A percentile compares a stretch with the other conserved stretches of the same genome.
These are phyloP conservation scores for Cryptomeria japonica DNA, from an alignment of 75 land plant species.

Conservation along the genomic window DNA sequence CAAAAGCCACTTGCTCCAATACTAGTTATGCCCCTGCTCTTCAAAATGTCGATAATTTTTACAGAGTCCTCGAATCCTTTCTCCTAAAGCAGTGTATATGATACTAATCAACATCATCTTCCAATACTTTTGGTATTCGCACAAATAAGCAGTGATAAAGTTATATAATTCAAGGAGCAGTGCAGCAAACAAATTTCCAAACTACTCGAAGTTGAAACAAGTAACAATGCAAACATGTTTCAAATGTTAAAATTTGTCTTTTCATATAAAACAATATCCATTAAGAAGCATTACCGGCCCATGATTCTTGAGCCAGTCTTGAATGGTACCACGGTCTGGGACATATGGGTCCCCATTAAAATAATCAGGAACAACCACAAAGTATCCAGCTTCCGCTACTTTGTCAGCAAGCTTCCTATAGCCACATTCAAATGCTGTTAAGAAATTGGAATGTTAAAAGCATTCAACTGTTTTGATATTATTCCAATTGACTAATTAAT, in stretches of 20 bases:
- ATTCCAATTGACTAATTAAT: background rate
- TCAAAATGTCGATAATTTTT: slow-evolving; percentile 51
- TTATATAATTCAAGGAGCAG: background rate
- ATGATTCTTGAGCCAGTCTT: background rate
- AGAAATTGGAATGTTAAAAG: background rate
- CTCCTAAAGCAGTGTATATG: slow-evolving; percentile 20
- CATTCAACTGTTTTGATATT: background rate
- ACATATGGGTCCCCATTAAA: slow-evolving; percentile 58
- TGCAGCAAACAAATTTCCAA: background rate
- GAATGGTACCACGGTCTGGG: background rate
- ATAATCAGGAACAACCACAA: slow-evolving; percentile 75
- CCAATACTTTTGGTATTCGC: background rate
- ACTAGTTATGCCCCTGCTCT: slow-evolving; percentile 45
- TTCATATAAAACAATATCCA: background rate
- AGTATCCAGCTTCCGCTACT: slow-evolving; percentile 61
- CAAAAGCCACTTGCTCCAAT: slow-evolving; percentile 80
- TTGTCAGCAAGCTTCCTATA: slow-evolving; percentile 81
- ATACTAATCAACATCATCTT: background rate
- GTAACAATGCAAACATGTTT: background rate
- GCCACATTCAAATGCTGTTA: slow-evolving; percentile 1
- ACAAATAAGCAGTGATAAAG: background rate
- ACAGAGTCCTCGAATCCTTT: slow-evolving; percentile 62
- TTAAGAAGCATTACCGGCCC: slow-evolving; percentile 17
- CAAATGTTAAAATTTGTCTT: background rate
- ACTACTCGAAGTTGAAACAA: background rate